Evolutionary conservation across 805 yeast genomes (phyloP).

Genomic region (Kluyveromyces nonfermentans): DNA sequence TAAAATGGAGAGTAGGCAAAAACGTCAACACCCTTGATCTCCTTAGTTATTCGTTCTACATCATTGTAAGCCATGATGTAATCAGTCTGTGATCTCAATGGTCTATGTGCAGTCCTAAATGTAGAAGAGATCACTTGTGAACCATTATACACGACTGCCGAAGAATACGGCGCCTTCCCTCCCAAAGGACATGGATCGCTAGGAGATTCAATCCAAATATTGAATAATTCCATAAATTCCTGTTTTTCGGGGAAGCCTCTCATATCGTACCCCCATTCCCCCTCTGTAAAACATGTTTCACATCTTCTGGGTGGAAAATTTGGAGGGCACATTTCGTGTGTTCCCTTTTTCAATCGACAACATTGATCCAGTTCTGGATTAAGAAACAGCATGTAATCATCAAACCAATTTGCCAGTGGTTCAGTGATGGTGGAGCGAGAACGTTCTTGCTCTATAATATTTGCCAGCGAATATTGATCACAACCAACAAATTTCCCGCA

Average conservation of each 20-base stretch:
- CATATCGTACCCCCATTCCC: constrained; percentile 64
- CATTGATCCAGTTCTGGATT: constrained; percentile 84
- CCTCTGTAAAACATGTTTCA: constrained; percentile 57
- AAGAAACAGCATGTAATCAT: constrained; percentile 78
- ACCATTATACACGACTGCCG: constrained; percentile 40
- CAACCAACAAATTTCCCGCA: constrained; percentile 89
- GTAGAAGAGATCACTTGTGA: constrained; percentile 44
- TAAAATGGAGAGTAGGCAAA: constrained; percentile 93
- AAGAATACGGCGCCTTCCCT: constrained; percentile 85
- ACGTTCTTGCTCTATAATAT: constrained; percentile 77
- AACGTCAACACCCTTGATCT: constrained; percentile 47
- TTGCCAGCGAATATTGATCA: constrained; percentile 65
- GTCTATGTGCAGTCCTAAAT: constrained; percentile 74
- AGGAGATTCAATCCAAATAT: constrained; percentile 74
- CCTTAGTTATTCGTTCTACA: constrained; percentile 56
- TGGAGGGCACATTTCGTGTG: constrained; percentile 55
- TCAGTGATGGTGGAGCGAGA: constrained; percentile 63
- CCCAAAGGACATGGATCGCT: constrained; percentile 92
- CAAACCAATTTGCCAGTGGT: constrained; percentile 89
- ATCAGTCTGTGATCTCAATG: constrained; percentile 74
- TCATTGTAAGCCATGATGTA: constrained; percentile 72
- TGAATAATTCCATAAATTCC: constrained; percentile 62
- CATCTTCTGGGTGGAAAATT: constrained; percentile 62
- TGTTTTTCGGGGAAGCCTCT: constrained; percentile 70
- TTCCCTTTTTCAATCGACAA: constrained; percentile 57